phyloP scores from a whole-genome alignment of 2,329 filamentous ascomycete genomes.

The Cephalotrichum gorgonifer region DNA sequence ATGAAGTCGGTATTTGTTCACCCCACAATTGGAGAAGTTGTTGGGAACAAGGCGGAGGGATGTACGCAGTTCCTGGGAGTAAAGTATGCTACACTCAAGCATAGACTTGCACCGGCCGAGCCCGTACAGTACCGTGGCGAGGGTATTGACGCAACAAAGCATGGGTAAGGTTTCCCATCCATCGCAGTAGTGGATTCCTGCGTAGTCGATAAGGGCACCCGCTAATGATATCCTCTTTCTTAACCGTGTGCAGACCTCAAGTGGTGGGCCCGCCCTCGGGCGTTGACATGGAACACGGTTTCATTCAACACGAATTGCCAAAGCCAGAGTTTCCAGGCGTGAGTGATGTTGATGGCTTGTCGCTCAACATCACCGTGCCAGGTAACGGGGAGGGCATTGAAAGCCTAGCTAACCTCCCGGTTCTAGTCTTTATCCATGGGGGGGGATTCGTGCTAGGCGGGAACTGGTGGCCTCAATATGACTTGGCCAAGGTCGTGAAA shows the following conservation, averaged over 20 bases:
- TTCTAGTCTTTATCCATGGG: conserved; percentile 42
- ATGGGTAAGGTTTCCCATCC: conserved; percentile 18
- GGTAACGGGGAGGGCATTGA: conserved; percentile 13
- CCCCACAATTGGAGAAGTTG: no score
- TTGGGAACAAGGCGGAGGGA: no score
- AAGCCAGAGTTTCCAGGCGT: conserved; percentile 20
- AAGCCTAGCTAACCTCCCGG: no score
- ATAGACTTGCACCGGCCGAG: conserved; percentile 10
- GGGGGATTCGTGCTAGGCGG: conserved; percentile 38
- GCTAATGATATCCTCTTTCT: conserved; percentile 21
- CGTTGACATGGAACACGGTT: conserved; percentile 31
- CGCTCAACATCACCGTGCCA: conserved; percentile 40
- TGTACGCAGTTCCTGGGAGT: conserved; percentile 13
- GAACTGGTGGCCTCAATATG: conserved; percentile 41
- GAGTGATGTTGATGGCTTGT: conserved; percentile 38
- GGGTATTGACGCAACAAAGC: conserved; percentile 18
- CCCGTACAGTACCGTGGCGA: conserved; percentile 7
- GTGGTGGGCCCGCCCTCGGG: no score
- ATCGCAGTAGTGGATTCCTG: neutral
- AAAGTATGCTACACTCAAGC: conserved; percentile 11
- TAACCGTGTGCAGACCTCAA: no score
- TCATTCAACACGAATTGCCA: conserved; percentile 37
- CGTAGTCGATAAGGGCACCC: conserved; percentile 18
- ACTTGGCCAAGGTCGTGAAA: conserved; percentile 31
- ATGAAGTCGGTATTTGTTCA: no score